Evolutionary conservation across 495 filamentous ascomycete genomes (phyloP).

Genomic region (Pseudoneurospora amorphoporcata): DNA sequence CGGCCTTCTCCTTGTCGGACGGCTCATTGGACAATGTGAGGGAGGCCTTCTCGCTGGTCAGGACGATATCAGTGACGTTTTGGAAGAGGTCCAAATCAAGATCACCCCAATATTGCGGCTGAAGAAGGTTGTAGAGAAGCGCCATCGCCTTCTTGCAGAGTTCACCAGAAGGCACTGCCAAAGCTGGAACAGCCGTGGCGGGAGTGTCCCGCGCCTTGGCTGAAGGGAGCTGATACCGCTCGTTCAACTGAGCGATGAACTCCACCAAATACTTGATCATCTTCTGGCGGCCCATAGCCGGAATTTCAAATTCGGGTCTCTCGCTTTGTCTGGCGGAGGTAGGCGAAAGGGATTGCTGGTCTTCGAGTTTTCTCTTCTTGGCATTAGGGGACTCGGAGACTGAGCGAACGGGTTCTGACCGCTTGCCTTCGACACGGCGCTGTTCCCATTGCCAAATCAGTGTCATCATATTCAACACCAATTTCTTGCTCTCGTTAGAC

Average conservation of each 20-base stretch:
- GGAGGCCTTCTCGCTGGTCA: slow-evolving; percentile 59
- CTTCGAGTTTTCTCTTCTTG: slow-evolving; percentile 69
- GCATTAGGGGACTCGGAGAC: slow-evolving; percentile 59
- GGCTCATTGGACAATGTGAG: slow-evolving; percentile 68
- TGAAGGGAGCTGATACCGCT: slow-evolving; percentile 66
- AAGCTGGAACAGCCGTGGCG: slow-evolving; percentile 34
- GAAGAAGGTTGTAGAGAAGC: slow-evolving; percentile 77
- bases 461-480: slow-evolving; percentile 80
- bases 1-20: slow-evolving; percentile 75
- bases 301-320: slow-evolving; percentile 57
- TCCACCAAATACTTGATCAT: slow-evolving; percentile 89
- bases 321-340: slow-evolving; percentile 43
- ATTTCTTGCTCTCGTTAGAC: slow-evolving; percentile 85
- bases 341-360: slow-evolving; percentile 32
- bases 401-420: slow-evolving; percentile 30
- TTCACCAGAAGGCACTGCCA: slow-evolving; percentile 50
- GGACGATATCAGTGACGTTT: slow-evolving; percentile 74
- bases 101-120: slow-evolving; percentile 84
- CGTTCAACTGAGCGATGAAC: slow-evolving; percentile 82
- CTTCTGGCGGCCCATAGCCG: slow-evolving; percentile 53
- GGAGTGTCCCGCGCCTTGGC: slow-evolving; percentile 50
- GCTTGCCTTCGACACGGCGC: slow-evolving; percentile 52
- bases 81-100: slow-evolving; percentile 84
- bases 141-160: slow-evolving; percentile 75
- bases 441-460: slow-evolving; percentile 92